phyloP scores from a whole-genome alignment of 768 basidiomycete genomes.

The Agrocybe chaxingu region DNA sequence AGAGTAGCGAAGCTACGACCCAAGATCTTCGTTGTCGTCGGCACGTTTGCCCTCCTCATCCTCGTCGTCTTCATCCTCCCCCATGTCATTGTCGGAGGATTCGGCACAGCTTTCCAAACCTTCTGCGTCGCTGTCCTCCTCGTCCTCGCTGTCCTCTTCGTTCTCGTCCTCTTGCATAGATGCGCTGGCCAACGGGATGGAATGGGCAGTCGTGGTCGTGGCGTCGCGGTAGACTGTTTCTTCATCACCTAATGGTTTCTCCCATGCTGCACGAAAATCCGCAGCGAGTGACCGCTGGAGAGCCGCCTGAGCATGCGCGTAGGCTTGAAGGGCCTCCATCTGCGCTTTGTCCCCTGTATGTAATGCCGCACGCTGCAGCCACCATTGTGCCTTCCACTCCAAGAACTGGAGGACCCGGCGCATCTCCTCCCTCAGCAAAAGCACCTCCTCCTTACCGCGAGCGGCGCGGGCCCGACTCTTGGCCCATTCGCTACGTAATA shows the following conservation, averaged over 20 bases:
- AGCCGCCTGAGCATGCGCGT: not conserved
- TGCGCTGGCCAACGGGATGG: too few relatives aligned
- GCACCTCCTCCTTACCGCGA: conserved; percentile 13
- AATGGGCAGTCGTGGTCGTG: not conserved
- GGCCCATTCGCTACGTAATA: too few relatives aligned
- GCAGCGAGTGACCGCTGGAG: conserved; percentile 1
- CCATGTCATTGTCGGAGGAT: not conserved
- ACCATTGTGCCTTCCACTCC: conserved; percentile 10
- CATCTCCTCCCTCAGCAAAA: conserved; percentile 20
- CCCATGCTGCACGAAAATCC: conserved; percentile 3
- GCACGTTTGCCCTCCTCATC: too few relatives aligned
- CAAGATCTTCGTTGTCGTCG: too few relatives aligned
- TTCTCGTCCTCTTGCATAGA: not conserved
- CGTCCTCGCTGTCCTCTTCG: not conserved
- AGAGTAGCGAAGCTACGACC: too few relatives aligned
- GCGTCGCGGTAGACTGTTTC: not conserved
- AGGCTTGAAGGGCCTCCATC: conserved; percentile 3
- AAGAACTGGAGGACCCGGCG: conserved; percentile 12
- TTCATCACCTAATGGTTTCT: not conserved
- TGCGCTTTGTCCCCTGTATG: not conserved
- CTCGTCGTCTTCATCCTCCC: not conserved
- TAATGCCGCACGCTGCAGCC: conserved; percentile 1
- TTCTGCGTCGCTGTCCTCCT: too few relatives aligned
- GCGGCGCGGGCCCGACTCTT: conserved; percentile 3
- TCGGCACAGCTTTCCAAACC: not conserved